Evolutionary conservation across 768 basidiomycete genomes (phyloP).

Genomic region (Calvatia gigantea): DNA sequence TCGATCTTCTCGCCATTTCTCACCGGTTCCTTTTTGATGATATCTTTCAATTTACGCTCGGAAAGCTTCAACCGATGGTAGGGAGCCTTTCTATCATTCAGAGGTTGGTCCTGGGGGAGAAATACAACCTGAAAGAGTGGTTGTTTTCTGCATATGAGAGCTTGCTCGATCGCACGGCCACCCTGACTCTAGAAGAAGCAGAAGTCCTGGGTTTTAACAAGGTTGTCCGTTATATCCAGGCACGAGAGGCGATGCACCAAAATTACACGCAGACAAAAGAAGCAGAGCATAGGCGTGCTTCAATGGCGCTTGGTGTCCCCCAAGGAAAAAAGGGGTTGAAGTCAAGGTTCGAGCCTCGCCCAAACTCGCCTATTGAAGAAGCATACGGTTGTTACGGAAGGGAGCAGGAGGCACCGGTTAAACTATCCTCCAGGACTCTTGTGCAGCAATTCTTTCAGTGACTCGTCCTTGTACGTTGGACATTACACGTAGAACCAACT

Average conservation of each 20-base stretch:
- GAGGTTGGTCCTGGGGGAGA: constrained; percentile 34
- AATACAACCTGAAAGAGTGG: constrained; percentile 37
- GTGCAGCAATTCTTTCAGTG: no score
- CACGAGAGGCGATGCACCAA: constrained; percentile 2
- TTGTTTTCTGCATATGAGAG: constrained; percentile 32
- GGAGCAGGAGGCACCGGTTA: no score
- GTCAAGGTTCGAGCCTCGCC: no score
- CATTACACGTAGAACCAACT: no score
- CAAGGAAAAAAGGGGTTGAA: no score
- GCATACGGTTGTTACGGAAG: no score
- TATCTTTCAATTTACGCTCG: constrained; percentile 31
- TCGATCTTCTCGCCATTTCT: constrained; percentile 37
- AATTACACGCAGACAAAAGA: background rate
- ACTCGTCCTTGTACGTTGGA: no score
- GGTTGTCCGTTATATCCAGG: background rate
- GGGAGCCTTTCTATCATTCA: constrained; percentile 21
- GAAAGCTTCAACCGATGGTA: constrained; percentile 15
- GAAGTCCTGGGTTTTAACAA: constrained; percentile 24
- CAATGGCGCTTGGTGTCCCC: no score
- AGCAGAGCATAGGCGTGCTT: no score
- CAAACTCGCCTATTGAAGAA: no score
- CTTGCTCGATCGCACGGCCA: constrained; percentile 28
- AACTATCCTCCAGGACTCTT: no score
- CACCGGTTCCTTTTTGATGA: constrained; percentile 33
- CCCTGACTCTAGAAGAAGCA: constrained; percentile 27